Evolutionary conservation across 2,329 filamentous ascomycete genomes (phyloP), one percentile per base, ranked within the genome.

Genomic region (Pleochaeta shiraiana): DNA sequence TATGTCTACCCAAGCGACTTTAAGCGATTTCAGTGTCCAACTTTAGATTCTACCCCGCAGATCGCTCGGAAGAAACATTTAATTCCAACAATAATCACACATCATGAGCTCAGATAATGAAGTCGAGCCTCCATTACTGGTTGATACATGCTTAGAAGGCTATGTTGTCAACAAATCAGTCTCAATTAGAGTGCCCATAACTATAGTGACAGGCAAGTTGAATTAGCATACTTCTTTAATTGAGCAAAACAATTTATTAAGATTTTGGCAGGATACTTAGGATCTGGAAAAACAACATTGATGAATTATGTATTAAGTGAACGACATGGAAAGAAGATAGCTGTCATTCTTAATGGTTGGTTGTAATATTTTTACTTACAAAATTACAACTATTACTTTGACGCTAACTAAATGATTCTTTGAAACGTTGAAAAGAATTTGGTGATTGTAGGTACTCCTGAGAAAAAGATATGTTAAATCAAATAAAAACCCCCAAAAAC

Each of bases 281-380:
- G 93, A 21, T 90, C 93, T 9, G 93, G 93, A 21, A 98, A 98
- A 75, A 97, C 92, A 0, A 97, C 92, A 0, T 76, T 97, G 33
- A 78, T 98, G 65, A 97, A 98, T 74, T 95, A 97, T 74, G 97
- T 98, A 67, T 78, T 98, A 63, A 95, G 87, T 31, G 90, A 91
- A 65, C 86, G 92, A 67, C 93, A 98, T 79, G 92, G 92, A 74
- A 97, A 97, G 79, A 95, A 90, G 72, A 93, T 98, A 74, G 93
- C 93, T 12, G 93, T 98, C 16, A 97, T 98, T 65, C 83, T 98
- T 77, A 98, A 98, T 74, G 90, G 89, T 77, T 67, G 55, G 70
- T 47, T 28, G 33, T 66, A 76, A n/a, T n/a, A 71, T 72, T 74
- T 79, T 66, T 31, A 37, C 63, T 26, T 19, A 19, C 26, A 24